Evolutionary conservation across 2,329 filamentous ascomycete genomes (phyloP).

Genomic region (Fusarium buharicum): DNA sequence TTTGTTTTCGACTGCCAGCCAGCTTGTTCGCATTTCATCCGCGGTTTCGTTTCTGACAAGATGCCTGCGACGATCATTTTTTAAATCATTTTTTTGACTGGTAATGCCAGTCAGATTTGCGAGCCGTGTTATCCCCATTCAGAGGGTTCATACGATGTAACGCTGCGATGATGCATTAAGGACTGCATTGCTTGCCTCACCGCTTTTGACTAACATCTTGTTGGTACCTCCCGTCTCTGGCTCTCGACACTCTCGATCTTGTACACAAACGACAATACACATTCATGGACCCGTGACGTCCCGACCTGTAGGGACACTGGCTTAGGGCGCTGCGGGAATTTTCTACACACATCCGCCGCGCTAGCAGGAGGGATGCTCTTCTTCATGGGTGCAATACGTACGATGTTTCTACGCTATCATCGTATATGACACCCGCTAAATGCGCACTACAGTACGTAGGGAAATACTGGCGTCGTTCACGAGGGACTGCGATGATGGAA

Average conservation of each 20-base stretch:
- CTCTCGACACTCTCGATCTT: constrained; percentile 13
- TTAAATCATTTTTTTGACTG: constrained; percentile 14
- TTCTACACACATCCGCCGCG: constrained; percentile 14
- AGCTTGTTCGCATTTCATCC: no score
- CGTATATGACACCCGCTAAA: constrained; percentile 14
- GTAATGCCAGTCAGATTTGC: constrained; percentile 33
- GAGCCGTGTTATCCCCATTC: constrained; percentile 23
- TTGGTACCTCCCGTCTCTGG: constrained; percentile 11
- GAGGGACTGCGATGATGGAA: constrained; percentile 1
- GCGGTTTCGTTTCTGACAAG: constrained; percentile 2
- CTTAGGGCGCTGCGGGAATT: constrained; percentile 22
- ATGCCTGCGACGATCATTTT: constrained; percentile 32
- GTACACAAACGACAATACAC: constrained; percentile 1
- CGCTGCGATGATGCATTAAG: constrained; percentile 10
- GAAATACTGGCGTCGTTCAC: constrained; percentile 2
- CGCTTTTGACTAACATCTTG: constrained; percentile 21
- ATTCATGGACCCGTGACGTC: constrained; percentile 10
- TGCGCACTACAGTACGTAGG: neutral
- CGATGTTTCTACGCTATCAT: neutral
- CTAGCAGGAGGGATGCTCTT: constrained; percentile 16
- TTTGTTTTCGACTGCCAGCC: constrained; percentile 18
- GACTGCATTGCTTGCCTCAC: constrained; percentile 19
- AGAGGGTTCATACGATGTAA: constrained; percentile 31
- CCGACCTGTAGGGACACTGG: constrained; percentile 7
- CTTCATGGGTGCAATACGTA: neutral